Conservation (phyloP, 257 asterid species). For the Galeopsis tetrahit region DNA sequence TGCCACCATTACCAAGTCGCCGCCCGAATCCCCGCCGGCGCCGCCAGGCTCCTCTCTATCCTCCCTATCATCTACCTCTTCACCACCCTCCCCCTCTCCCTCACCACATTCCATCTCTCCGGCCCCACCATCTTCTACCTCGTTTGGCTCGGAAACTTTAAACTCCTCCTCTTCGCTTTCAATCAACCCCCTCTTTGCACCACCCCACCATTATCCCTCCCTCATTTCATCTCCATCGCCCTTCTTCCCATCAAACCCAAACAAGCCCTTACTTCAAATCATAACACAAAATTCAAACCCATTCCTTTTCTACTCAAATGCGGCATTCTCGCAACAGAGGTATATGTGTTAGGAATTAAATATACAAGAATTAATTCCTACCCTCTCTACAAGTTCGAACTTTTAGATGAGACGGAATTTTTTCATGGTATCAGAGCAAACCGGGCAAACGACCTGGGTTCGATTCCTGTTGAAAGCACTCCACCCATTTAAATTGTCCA, state of each 20-base stretch:
- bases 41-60: slow-evolving; percentile 49
- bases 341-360: no score
- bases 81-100: slow-evolving; percentile 58
- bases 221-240: slow-evolving; percentile 55
- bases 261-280: neutral
- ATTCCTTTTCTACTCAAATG: slow-evolving; percentile 32
- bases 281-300: neutral
- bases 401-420: no score
- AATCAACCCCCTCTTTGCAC: slow-evolving; percentile 52
- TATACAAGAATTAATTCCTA: no score
- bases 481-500: no score
- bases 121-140: slow-evolving; percentile 56
- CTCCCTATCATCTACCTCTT: slow-evolving; percentile 62
- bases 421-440: no score
- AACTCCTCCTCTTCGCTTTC: slow-evolving; percentile 71
- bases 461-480: no score
- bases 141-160: slow-evolving; percentile 73
- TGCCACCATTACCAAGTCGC: slow-evolving; percentile 57
- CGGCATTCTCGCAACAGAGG: slow-evolving; percentile 17
- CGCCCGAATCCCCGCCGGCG: slow-evolving; percentile 44
- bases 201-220: slow-evolving; percentile 41
- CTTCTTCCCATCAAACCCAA: slow-evolving; percentile 63
- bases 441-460: no score
- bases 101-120: slow-evolving; percentile 46
- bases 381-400: no score